Percentiles rank a stretch among this genome's conserved stretches.
Evolutionary conservation across 2,329 filamentous ascomycete species (phyloP).

Genomic region (Clonostachys solani): DNA sequence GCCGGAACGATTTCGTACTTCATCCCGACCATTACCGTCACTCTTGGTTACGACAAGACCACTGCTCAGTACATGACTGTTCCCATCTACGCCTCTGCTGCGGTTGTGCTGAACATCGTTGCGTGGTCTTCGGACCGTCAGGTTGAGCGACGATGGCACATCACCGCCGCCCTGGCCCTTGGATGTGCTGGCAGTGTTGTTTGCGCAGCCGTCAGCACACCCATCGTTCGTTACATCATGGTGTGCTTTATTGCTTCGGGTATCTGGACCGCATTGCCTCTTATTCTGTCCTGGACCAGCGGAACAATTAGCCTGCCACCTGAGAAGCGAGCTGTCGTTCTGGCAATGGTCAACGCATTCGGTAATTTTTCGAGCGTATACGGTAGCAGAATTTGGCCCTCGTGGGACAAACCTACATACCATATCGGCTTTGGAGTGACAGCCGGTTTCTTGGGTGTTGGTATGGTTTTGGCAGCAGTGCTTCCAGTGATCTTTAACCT

Average conservation of each 20-base stretch:
- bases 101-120: conserved; percentile 9
- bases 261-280: conserved; percentile 15
- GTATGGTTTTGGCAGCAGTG: conserved; percentile 12
- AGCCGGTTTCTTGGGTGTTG: conserved; percentile 16
- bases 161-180: conserved; percentile 10
- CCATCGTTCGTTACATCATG: conserved; percentile 10
- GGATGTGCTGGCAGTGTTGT: conserved; percentile 13
- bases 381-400: conserved; percentile 21
- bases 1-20: conserved; percentile 33
- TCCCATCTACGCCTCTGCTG: conserved; percentile 13
- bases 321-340: conserved; percentile 22
- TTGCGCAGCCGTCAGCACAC: conserved; percentile 13
- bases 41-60: conserved; percentile 14
- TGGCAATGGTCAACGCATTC: conserved; percentile 21
- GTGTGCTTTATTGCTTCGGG: conserved; percentile 12
- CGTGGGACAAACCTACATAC: conserved; percentile 14
- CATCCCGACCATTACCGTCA: conserved; percentile 16
- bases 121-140: conserved; percentile 15
- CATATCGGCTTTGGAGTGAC: conserved; percentile 19
- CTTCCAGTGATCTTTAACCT: conserved; percentile 11
- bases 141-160: conserved; percentile 15
- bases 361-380: conserved; percentile 23
- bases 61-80: conserved; percentile 19
- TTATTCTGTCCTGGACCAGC: conserved; percentile 20
- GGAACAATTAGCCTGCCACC: conserved; percentile 15